These are phyloP conservation scores for Penicillium verrucosum DNA, from an alignment of 2,329 filamentous ascomycete genomes.

Conservation along the genomic window DNA sequence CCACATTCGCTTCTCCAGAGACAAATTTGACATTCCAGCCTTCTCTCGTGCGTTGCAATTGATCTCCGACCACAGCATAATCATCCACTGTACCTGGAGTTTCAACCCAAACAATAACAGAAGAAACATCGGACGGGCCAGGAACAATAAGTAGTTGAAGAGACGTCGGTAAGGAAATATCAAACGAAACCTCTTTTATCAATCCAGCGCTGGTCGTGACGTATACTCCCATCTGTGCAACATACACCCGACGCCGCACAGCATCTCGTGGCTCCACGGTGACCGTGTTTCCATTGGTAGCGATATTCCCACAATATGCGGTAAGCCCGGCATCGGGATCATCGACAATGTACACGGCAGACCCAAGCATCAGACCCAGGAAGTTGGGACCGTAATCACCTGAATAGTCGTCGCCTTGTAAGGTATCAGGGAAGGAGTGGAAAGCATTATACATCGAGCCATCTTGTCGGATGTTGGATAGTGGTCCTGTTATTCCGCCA, in stretches of 20 bases:
- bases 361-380: slow-evolving; percentile 44
- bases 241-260: background rate
- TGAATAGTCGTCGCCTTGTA: slow-evolving; percentile 56
- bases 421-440: slow-evolving; percentile 55
- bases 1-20: background rate
- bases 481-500: slow-evolving; percentile 33
- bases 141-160: background rate
- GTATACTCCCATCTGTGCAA: background rate
- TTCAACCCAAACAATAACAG: background rate
- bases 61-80: background rate
- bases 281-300: background rate
- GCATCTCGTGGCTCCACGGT: background rate
- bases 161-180: background rate
- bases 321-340: background rate
- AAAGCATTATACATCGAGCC: slow-evolving; percentile 57
- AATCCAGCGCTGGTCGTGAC: background rate
- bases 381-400: slow-evolving; percentile 59
- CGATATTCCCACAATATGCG: background rate
- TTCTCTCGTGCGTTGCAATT: background rate
- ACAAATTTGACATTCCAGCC: background rate
- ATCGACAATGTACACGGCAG: background rate
- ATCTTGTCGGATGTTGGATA: slow-evolving; percentile 53
- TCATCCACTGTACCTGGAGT: background rate
- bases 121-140: background rate
- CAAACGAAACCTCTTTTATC: background rate